Evolutionary conservation across 352 stramenopile genomes (phyloP).

Genomic region (Globisporangium middletonii): DNA sequence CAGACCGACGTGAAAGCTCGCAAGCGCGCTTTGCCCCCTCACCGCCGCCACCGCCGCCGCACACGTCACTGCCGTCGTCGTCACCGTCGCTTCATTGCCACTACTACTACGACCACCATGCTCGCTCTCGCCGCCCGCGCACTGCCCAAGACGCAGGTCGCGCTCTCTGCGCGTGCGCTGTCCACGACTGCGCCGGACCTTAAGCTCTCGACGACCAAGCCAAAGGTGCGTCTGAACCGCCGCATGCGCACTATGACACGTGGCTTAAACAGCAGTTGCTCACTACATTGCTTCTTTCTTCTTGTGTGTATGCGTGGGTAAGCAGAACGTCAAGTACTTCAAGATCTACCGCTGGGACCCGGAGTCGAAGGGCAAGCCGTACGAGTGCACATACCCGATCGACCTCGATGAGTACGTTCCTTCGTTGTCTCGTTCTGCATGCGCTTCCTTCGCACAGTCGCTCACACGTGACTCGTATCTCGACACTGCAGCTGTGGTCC

Average conservation of each 20-base stretch:
- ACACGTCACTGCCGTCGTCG: background rate
- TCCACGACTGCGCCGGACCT: constrained; percentile 56
- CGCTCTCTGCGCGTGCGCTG: constrained; percentile 48
- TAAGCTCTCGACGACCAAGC: constrained; percentile 65
- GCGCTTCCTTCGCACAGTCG: background rate
- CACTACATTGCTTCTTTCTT: background rate
- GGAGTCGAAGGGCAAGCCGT: constrained; percentile 92
- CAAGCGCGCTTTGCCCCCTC: background rate
- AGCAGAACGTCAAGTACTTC: constrained; percentile 96
- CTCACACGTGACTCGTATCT: constrained; percentile 3
- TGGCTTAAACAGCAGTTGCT: background rate
- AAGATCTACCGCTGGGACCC: constrained; percentile 99
- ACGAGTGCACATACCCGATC: constrained; percentile 95
- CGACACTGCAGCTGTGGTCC: constrained; percentile 83
- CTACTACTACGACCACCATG: background rate
- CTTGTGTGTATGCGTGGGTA: background rate
- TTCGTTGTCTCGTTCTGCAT: background rate
- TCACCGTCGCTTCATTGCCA: background rate
- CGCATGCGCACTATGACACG: too few species aligned
- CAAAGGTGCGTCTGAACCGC: constrained; percentile 45
- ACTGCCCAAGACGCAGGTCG: constrained; percentile 22
- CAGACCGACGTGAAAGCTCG: constrained; percentile 11
- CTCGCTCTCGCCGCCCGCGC: constrained; percentile 12
- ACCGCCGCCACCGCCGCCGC: background rate
- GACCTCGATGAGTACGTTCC: constrained; percentile 94